A percentile compares a stretch with the other conserved stretches of the same genome.
Conservation (phyloP, 768 basidiomycete species). For the Cystofilobasidium capitatum region DNA sequence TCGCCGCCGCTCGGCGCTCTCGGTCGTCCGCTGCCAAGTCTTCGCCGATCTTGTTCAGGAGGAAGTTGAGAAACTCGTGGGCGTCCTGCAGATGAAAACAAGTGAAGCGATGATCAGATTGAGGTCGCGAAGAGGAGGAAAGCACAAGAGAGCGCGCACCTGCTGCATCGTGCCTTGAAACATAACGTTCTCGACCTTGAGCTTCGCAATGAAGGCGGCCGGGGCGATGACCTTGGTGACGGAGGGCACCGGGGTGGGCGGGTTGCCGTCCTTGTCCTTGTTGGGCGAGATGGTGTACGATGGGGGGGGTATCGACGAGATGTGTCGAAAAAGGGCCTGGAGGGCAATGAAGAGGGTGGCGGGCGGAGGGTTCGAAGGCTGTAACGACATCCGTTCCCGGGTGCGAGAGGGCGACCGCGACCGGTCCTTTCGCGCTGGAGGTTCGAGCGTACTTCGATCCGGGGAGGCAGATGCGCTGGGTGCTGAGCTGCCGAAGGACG, state of each 20-base stretch:
- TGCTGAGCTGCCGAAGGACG: slow-evolving; percentile 11
- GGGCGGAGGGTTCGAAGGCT: slow-evolving; percentile 29
- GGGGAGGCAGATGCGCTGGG: slow-evolving; percentile 21
- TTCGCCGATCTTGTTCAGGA: slow-evolving; percentile 86
- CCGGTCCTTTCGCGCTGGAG: slow-evolving; percentile 10
- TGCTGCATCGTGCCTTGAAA: slow-evolving; percentile 91
- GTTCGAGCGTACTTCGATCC: slow-evolving; percentile 27
- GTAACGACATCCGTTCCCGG: slow-evolving; percentile 1
- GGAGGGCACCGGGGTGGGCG: slow-evolving; percentile 1
- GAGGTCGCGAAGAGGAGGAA: neutral
- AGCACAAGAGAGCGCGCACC: slow-evolving; percentile 13
- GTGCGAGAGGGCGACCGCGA: neutral
- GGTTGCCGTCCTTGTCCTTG: slow-evolving; percentile 26
- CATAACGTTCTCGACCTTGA: slow-evolving; percentile 82
- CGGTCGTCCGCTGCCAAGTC: slow-evolving; percentile 69
- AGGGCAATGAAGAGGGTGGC: slow-evolving; percentile 81
- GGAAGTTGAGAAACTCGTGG: slow-evolving; percentile 92
- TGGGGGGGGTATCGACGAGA: slow-evolving; percentile 40
- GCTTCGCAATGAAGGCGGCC: slow-evolving; percentile 81
- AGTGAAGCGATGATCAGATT: neutral
- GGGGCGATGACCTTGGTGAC: slow-evolving; percentile 58
- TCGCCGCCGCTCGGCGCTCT: slow-evolving; percentile 33
- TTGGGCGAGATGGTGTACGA: slow-evolving; percentile 13
- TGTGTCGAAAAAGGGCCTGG: slow-evolving; percentile 76
- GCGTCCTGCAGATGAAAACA: slow-evolving; percentile 50